Evolutionary conservation across 1,139 yeast genomes (phyloP), one percentile per base, ranked within the genome.

Genomic region (Pichia sp.): DNA sequence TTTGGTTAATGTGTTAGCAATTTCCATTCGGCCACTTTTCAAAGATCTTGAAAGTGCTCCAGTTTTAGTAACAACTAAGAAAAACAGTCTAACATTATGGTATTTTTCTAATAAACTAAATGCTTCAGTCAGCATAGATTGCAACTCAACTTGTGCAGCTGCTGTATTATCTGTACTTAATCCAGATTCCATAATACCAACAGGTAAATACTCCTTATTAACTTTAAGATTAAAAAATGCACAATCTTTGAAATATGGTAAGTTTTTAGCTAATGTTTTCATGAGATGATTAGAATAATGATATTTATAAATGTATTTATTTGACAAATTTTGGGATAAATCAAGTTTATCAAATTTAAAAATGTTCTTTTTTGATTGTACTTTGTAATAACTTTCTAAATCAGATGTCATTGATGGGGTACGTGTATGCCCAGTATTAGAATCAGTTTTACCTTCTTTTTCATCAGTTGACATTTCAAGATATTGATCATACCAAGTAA

Each of bases 1-100:
- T 49, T 89, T 87, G 52, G 96, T 89, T 37, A 93, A 70, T 80
- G 89, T 86, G 52, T 89, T 91, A 2, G 98, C 97, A 51, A 91
- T 84, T 55, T 93, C 98, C 25, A 82, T 70, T 11, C 94, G 80
- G 7, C 96, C 96, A 61, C 87, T 80, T 54, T 93, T 68, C 59
- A 79, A 70, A 21, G 86, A 82, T 55, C 95, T 75, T 2, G 98
- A 96, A 28, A 93, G 68, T 0, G 89, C 72, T 48, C 86, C 88
- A 28, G 87, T 80, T 29, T 88, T 83, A 2, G 91, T 84, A 4
- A 89, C 80, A 47, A 87, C 58, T 6, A 88, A 81, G 61, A 96
- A 88, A 56, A 83, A 85, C 2, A 89, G 76, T 37, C 94, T 72
- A 32, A 91, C 79, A 47, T 74, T 73, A 58, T 91, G 96, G 29